Conservation (phyloP, 169 alveolate species). For the Plasmodium malariae region DNA sequence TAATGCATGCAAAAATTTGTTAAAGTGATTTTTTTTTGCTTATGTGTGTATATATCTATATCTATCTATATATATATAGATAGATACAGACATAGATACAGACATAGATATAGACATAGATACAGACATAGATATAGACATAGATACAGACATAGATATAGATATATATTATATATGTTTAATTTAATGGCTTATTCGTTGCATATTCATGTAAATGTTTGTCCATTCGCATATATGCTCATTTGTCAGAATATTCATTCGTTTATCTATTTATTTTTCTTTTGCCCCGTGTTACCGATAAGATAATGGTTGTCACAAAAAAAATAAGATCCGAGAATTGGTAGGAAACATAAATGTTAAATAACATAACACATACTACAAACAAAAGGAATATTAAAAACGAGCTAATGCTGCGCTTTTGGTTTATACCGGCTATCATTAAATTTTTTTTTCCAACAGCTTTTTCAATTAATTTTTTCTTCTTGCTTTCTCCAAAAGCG, state of each 20-base stretch:
- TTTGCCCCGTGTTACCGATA: constrained; percentile 40
- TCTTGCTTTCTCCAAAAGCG: constrained; percentile 73
- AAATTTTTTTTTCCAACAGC: constrained; percentile 74
- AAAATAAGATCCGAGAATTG: constrained; percentile 4
- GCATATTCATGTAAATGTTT: not conserved
- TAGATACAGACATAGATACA: not conserved
- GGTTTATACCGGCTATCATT: constrained; percentile 41
- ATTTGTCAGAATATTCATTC: not conserved
- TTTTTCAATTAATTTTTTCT: constrained; percentile 52
- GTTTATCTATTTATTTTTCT: not conserved
- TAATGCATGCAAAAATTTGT: not conserved
- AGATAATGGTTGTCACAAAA: constrained; percentile 16
- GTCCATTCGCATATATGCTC: not conserved
- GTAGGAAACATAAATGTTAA: constrained; percentile 68
- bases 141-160: not conserved
- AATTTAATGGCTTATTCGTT: not conserved
- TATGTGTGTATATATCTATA: not conserved
- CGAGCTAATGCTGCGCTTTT: constrained; percentile 40
- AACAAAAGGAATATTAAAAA: constrained; percentile 47
- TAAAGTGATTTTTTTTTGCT: not conserved
- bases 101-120: not conserved
- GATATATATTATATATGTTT: too few relatives aligned
- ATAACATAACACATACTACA: constrained; percentile 57
- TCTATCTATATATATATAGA: not conserved
- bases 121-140: not conserved